Conservation (phyloP, 371 early-diverging fungal genomes). For the Polyrhizophydium stewartii region DNA sequence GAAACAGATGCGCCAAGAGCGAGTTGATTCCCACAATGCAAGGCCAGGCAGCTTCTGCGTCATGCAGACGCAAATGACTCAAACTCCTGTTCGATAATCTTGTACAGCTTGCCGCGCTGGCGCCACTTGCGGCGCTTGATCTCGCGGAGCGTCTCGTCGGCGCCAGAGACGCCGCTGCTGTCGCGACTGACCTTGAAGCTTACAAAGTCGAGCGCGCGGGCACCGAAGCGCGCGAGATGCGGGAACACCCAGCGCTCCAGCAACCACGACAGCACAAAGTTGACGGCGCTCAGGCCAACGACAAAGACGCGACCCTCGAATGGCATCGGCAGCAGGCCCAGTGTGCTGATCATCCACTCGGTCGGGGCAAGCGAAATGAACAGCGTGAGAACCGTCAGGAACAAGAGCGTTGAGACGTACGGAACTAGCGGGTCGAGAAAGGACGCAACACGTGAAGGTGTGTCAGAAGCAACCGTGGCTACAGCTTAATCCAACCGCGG, state of each 20-base stretch:
- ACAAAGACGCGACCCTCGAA: not conserved
- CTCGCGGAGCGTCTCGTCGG: not conserved
- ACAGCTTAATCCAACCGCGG: not conserved
- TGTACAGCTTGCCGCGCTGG: slow-evolving; percentile 6
- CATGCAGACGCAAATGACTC: no score
- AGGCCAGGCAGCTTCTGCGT: no score
- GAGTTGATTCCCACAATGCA: no score
- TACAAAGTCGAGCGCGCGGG: not conserved
- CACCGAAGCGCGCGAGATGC: not conserved
- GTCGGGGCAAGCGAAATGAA: not conserved
- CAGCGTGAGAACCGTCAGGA: not conserved
- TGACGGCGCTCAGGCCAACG: not conserved
- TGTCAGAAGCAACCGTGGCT: not conserved
- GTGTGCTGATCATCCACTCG: not conserved
- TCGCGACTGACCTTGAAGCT: not conserved
- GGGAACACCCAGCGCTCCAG: not conserved
- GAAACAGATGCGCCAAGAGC: no score
- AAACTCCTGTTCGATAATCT: slow-evolving; percentile 13
- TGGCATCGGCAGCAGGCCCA: not conserved
- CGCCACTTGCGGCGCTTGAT: slow-evolving; percentile 11
- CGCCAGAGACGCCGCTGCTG: slow-evolving; percentile 2
- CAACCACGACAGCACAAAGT: not conserved
- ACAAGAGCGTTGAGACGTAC: not conserved
- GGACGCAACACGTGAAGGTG: not conserved
- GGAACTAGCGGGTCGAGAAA: not conserved